Base-by-base conservation (phyloP, 331 rosid genomes). In the Prunus yedoensis region DNA sequence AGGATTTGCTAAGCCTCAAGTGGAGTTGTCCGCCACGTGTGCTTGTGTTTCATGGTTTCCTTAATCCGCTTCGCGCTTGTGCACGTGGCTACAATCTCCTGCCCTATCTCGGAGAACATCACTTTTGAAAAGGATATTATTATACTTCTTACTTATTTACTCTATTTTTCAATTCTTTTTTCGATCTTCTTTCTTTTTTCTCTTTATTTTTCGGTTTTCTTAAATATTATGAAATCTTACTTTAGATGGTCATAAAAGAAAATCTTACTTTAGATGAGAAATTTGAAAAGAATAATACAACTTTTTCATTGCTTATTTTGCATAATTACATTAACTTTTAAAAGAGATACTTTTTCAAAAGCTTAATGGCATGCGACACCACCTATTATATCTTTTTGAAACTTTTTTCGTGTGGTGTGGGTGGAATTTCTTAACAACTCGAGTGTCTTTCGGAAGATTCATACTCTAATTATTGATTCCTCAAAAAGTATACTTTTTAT, bases 11-110 rank as follows among this genome's bases (percentile, higher is more conserved):
- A 8, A 13, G 16, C 68, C 46, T 5, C 45, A 16, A 15, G 21
- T 62, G 68, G 66, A 58, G 57, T 74, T 20, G 72, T 46, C 53
- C 59, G 50, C 47, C 80, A 47, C 77, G 71, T 78, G 85, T 30
- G 60, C 12, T 67, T 20, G 18, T 10, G 79, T 25, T n/a, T 30
- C 32, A 67, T 30, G 47, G 70, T 38, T 64, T 30, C 8, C 68
- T 62, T 65, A 9, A 4, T 65, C 51, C 32, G 8, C 25, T 32
- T 59, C 43, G 68, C 80, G 46, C 77, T 61, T 50, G 13, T 18
- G 72, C 83, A 52, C 51, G 68, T 30, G 7, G 16, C 3, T 12
- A 8, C 15, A 58, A 5, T 12, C 25, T 35, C 76, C 9, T 11
- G 0, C 45, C 4, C 18, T 60, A 0, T 7, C 9, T 38, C 17